These are phyloP conservation scores for Aspergillus sparsus DNA, from an alignment of 495 filamentous ascomycete genomes.

Conservation along the genomic window DNA sequence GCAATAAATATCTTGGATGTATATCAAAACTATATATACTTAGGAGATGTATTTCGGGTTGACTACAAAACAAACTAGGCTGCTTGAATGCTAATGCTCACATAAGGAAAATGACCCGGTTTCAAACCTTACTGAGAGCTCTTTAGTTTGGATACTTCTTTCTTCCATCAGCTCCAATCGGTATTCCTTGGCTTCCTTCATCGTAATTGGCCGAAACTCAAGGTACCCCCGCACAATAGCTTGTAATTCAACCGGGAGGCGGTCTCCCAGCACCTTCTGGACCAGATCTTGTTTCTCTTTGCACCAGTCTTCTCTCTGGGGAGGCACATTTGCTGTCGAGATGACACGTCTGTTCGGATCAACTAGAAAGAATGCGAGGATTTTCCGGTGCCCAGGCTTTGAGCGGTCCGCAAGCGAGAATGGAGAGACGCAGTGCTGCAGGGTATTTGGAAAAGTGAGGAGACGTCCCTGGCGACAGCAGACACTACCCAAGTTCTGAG, in stretches of 20 bases:
- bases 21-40: too few species aligned
- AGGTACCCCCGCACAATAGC: slow-evolving; percentile 33
- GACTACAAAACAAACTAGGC: too few species aligned
- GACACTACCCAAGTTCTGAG: slow-evolving; percentile 35
- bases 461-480: slow-evolving; percentile 24
- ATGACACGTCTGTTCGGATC: slow-evolving; percentile 50
- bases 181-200: too few species aligned
- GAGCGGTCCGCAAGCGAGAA: slow-evolving; percentile 49
- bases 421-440: slow-evolving; percentile 51
- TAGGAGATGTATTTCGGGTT: too few species aligned
- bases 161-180: slow-evolving; percentile 47
- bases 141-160: slow-evolving; percentile 26
- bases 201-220: too few species aligned
- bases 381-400: slow-evolving; percentile 51
- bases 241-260: slow-evolving; percentile 42
- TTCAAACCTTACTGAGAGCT: slow-evolving; percentile 23
- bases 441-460: slow-evolving; percentile 26
- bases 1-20: too few species aligned
- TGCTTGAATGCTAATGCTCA: slow-evolving; percentile 24
- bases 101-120: slow-evolving; percentile 24
- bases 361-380: slow-evolving; percentile 56
- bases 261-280: slow-evolving; percentile 10
- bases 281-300: slow-evolving; percentile 22
- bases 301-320: slow-evolving; percentile 41
- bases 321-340: slow-evolving; percentile 54